phyloP scores from a whole-genome alignment of 2,329 filamentous ascomycete species.

The Neocatenulostroma microsporum region DNA sequence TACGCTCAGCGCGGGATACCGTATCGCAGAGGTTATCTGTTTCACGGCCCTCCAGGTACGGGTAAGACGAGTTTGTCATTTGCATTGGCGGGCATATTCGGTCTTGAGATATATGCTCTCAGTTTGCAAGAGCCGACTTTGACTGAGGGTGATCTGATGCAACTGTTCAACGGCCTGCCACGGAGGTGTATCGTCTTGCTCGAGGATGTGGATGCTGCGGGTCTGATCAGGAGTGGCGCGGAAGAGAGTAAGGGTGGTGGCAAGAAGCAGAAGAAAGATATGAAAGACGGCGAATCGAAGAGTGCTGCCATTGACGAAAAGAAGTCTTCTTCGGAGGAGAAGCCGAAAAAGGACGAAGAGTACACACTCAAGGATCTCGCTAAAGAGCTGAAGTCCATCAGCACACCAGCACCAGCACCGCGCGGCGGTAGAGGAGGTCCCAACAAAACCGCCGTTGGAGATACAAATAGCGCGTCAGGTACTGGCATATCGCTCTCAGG shows the following conservation, averaged over 20 bases:
- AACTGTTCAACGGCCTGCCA: constrained; percentile 38
- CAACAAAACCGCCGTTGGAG: constrained; percentile 7
- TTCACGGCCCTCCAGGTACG: constrained; percentile 57
- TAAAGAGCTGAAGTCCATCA: constrained; percentile 20
- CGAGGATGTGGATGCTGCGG: constrained; percentile 43
- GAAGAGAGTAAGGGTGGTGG: constrained; percentile 19
- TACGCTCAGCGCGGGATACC: constrained; percentile 78
- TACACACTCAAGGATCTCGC: constrained; percentile 25
- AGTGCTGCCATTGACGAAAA: constrained; percentile 3
- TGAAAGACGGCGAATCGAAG: constrained; percentile 13
- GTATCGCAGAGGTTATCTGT: constrained; percentile 74
- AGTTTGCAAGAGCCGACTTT: constrained; percentile 60
- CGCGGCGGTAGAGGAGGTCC: constrained; percentile 6
- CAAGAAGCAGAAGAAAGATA: constrained; percentile 9
- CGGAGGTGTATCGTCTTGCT: constrained; percentile 40
- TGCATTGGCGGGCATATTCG: constrained; percentile 42
- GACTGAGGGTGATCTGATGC: constrained; percentile 54
- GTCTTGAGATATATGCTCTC: constrained; percentile 40
- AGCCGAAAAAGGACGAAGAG: constrained; percentile 19
- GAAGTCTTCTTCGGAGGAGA: constrained; percentile 4
- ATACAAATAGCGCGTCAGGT: constrained; percentile 14
- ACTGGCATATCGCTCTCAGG: constrained; percentile 70
- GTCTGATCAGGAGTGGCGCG: constrained; percentile 32
- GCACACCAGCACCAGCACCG: background rate
- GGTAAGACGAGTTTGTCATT: constrained; percentile 33